Evolutionary conservation across 1,139 yeast species (phyloP), one percentile per base, ranked within the genome.

Genomic region (Protomyces inundatus): DNA sequence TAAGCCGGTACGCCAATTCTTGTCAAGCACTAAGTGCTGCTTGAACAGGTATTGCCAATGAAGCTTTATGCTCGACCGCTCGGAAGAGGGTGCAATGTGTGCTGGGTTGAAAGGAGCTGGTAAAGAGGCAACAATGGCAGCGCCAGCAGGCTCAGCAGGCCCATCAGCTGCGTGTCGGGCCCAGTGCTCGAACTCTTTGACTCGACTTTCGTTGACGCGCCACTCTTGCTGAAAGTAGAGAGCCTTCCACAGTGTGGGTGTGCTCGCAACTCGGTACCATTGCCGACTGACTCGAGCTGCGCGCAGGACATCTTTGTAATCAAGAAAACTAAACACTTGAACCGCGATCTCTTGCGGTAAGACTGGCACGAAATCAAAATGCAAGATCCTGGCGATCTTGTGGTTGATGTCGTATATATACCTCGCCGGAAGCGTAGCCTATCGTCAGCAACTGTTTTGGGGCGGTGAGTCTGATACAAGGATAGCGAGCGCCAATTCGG

Each of bases 1-100:
- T n/a, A 45, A 33, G 6, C 67, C 67, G 7, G 58, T 66, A 6
- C 64, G 55, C 67, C 67, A 66, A 51, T 66, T 66, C 16, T 54
- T 39, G 45, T 65, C 61, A 16, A 66, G 60, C 6, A 48, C 50
- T n/a, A 52, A 54, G 34, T 57, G 66, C 36, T 66, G 65, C 37
- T 55, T 45, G 61, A 61, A 66, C 3, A 66, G 42, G 40, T 58
- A 65, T 23, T 55, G 54, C 67, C 67, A 66, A 37, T 66, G 64
- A 14, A 66, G 56, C 16, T 55, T 23, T 10, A 58, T n/a, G 14
- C 54, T 36, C 7, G 45, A 39, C 23, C 33, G 51, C 9, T 64
- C 64, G 32, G 46, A 39, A n/a, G 30, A 52, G n/a, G 54, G 64
- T 14, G 62, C 62, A 30, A 54, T 48, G 35, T 36, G 63, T 32